Base-by-base conservation (phyloP, 2,329 filamentous ascomycete genomes). In the Aspergillus aculeatinus region DNA sequence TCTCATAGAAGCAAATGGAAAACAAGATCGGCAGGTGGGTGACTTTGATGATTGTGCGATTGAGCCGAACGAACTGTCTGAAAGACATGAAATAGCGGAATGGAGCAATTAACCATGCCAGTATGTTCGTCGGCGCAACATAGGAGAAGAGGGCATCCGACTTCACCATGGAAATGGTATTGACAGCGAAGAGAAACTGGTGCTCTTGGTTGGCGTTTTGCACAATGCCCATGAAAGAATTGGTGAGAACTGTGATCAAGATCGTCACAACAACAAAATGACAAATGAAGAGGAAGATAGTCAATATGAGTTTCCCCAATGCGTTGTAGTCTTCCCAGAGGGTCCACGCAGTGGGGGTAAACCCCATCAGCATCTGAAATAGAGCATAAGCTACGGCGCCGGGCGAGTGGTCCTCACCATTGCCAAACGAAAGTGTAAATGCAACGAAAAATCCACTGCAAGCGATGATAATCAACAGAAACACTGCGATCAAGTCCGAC, bases 161-260 rank as follows among this genome's bases (percentile, higher is more conserved):
- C 76, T 97, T 98, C 65, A 97, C 94, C 91, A 96, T 96, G 4
- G 92, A 96, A 53, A 97, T 96, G 4, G 94, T 96, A 72, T 97
- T 98, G 74, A 98, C 92, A 0, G 94, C 94, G 71, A 98, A 97
- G 2, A 97, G 78, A 72, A 96, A 97, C 65, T 88, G 86, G 68
- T 97, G 93, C 76, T 97, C 94, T 73, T 97, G 90, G 57, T 92
- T 91, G 7, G 93, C 92, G 71, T 97, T 97, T 55, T 92, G 92
- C 2, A 95, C 91, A 72, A 97, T 94, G 1, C 89, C 87, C 89
- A 96, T 96, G 79, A 97, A 98, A 0, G 91, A 96, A 72, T 97
- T 97, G 5, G 93, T 96, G 63, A 98, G 76, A n/a, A 98, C 94
- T 0, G 93, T 96, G 68, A 98, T 94, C 35, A 98, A 81, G 55